Base-by-base conservation (phyloP, 805 yeast genomes). In the Schwanniomyces occidentalis region DNA sequence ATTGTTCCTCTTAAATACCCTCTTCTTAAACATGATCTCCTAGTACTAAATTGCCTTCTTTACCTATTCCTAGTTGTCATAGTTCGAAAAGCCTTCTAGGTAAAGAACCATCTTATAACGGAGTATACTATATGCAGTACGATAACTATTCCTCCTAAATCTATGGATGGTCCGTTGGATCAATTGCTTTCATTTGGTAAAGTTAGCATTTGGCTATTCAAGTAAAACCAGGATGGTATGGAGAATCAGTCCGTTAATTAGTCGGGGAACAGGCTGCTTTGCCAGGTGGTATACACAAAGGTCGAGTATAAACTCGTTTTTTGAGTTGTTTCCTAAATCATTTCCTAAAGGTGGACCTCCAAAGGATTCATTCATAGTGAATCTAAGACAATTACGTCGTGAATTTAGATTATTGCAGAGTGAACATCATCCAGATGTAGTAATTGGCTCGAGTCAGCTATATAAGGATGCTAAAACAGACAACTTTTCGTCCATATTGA, bases 371-470 rank as follows among this genome's bases (percentile, higher is more conserved):
- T 91, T 88, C 61, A 50, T 56, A 2, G 58, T 88, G 4, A 80
- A 87, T 49, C 49, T 66, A 9, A 63, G 69, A 30, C 50, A 61
- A 12, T 69, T 91, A 30, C 73, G 95, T 33, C 73, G 78, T 38
- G 98, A 93, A 56, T 91, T 80, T 56, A 64, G 95, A 24, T 44
- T 51, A 6, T 63, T 89, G 19, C 98, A 91, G 57, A 75, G 84
- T 23, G 68, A 72, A 39, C 71, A 75, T 31, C 99, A 91, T 54
- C 99, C 99, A 0, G 99, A 91, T 62, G 67, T 70, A 40, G 63
- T 63, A 13, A 51, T 51, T 21, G 63, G 63, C 1, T 46, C 59
- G 1, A 28, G 51, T 1, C 41, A 52, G 27, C 44, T 44, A 44
- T 40, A 21, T 37, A 39, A 38, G 6, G 41, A 20, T 12, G 41